Conservation (phyloP, 2,329 filamentous ascomycete species). For the Sarocladiaceae sp. region DNA sequence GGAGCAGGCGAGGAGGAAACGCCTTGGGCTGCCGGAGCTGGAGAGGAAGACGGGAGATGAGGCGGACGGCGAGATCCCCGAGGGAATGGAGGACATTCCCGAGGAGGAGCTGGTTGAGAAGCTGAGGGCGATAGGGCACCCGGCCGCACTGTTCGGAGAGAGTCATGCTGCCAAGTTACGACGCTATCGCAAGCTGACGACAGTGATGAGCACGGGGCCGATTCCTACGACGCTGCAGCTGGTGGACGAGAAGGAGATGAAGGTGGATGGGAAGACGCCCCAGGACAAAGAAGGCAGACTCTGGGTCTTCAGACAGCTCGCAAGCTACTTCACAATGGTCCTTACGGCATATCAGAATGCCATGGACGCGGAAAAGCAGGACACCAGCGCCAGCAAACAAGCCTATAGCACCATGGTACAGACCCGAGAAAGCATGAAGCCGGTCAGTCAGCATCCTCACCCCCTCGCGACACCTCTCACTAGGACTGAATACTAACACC, state of each 20-base stretch:
- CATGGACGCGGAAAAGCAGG: conserved; percentile 56
- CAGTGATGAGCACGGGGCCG: conserved; percentile 63
- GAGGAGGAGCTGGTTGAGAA: conserved; percentile 64
- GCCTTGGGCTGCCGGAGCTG: conserved; percentile 74
- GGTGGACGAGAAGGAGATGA: conserved; percentile 84
- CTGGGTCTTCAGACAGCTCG: conserved; percentile 80
- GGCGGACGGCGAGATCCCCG: conserved; percentile 35
- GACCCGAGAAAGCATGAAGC: conserved; percentile 79
- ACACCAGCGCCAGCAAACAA: conserved; percentile 71
- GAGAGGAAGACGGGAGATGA: conserved; percentile 31
- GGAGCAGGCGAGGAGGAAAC: conserved; percentile 65
- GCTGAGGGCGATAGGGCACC: conserved; percentile 67
- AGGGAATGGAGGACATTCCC: conserved; percentile 53
- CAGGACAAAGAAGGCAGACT: conserved; percentile 57
- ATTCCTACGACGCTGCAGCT: conserved; percentile 80
- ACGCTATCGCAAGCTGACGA: conserved; percentile 62
- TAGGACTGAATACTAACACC: neutral
- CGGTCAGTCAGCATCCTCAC: conserved; percentile 36
- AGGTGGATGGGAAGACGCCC: conserved; percentile 59
- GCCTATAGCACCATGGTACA: conserved; percentile 82
- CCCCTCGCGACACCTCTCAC: neutral
- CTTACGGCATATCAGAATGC: conserved; percentile 79
- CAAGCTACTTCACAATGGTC: conserved; percentile 96
- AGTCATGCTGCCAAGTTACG: conserved; percentile 60
- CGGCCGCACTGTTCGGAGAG: conserved; percentile 75